These are phyloP conservation scores for Mortierella sp. DNA, from an alignment of 371 early-diverging fungal species.

Conservation along the genomic window DNA sequence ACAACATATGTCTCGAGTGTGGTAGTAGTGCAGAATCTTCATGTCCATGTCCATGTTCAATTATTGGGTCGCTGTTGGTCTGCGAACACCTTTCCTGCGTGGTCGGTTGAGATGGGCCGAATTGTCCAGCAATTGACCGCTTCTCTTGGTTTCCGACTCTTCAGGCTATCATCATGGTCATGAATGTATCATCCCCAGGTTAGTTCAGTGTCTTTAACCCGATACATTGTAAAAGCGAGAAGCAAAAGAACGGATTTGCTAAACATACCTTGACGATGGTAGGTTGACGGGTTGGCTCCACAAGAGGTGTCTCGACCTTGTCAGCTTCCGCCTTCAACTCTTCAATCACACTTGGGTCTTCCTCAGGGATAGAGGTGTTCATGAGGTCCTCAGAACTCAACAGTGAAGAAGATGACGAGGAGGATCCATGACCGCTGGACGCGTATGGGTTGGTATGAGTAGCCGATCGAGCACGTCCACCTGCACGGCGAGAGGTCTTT, in stretches of 20 bases:
- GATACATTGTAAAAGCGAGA: no score
- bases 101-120: slow-evolving; percentile 38
- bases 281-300: no score
- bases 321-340: no score
- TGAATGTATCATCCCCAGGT: neutral
- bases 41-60: neutral
- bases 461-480: slow-evolving; percentile 15
- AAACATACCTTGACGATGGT: no score
- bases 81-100: slow-evolving; percentile 38
- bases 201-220: no score
- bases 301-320: no score
- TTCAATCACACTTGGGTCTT: no score
- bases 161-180: neutral
- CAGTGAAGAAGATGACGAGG: slow-evolving; percentile 1
- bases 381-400: neutral
- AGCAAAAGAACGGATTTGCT: no score
- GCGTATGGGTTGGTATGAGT: slow-evolving; percentile 12
- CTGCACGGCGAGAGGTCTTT: neutral
- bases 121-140: slow-evolving; percentile 40
- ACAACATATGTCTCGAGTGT: no score
- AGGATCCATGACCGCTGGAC: slow-evolving; percentile 5
- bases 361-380: neutral
- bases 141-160: slow-evolving; percentile 27
- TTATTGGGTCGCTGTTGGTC: slow-evolving; percentile 2
- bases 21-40: no score